phyloP scores from a whole-genome alignment of 371 early-diverging fungal genomes.

The Mycotypha africana region DNA sequence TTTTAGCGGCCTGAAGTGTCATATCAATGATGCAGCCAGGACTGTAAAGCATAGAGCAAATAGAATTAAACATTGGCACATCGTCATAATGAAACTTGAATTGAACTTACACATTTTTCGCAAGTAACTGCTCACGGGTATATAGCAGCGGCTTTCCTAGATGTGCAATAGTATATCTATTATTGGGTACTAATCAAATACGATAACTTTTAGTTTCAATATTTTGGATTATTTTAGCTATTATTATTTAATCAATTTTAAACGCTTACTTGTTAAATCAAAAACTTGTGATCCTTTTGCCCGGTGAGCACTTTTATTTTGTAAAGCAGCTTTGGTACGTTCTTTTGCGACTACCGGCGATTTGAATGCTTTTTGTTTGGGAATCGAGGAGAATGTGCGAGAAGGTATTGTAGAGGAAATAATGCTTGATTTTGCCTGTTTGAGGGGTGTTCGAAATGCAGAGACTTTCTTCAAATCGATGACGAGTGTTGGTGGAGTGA shows the following conservation, averaged over 20 bases:
- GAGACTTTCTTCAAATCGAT: no score
- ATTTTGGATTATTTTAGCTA: not conserved
- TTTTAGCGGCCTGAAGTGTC: constrained; percentile 21
- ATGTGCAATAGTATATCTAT: constrained; percentile 6
- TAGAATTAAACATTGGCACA: not conserved
- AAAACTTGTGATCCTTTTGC: constrained; percentile 17
- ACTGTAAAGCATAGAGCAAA: not conserved
- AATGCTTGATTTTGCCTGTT: not conserved
- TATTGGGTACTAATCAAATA: not conserved
- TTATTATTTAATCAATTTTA: no score
- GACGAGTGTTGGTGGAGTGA: no score
- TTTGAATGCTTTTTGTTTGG: constrained; percentile 19
- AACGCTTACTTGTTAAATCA: constrained; percentile 21
- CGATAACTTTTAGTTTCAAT: no score
- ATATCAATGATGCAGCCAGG: constrained; percentile 20
- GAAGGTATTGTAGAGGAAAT: not conserved
- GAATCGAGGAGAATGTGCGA: not conserved
- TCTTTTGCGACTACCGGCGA: constrained; percentile 37
- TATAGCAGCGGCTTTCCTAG: constrained; percentile 17
- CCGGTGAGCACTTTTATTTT: not conserved
- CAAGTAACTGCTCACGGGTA: constrained; percentile 9
- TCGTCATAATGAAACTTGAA: not conserved
- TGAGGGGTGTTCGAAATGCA: no score
- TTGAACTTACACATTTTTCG: constrained; percentile 15
- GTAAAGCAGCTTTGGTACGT: constrained; percentile 22